Evolutionary conservation across 176 grass and related monocot genomes (phyloP).

Genomic region (Elaeis guineensis): DNA sequence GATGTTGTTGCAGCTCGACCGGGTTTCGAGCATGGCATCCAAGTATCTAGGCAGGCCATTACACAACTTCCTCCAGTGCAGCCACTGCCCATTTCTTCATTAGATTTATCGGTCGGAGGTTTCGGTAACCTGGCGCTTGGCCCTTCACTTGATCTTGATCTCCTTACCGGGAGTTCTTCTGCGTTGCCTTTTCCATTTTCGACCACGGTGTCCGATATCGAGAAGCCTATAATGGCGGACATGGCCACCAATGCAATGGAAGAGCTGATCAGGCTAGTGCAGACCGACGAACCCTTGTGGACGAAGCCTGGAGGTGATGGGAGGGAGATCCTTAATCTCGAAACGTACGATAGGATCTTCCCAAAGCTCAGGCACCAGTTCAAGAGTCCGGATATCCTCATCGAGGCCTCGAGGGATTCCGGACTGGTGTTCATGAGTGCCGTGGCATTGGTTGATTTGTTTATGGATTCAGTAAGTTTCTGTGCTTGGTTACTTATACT

Average conservation of each 20-base stretch:
- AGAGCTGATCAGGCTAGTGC: constrained; percentile 71
- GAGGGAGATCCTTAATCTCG: constrained; percentile 36
- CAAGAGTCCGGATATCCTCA: constrained; percentile 34
- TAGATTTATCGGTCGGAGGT: constrained; percentile 55
- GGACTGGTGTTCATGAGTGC: constrained; percentile 50
- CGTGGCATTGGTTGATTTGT: constrained; percentile 54
- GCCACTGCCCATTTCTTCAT: constrained; percentile 39
- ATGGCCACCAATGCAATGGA: constrained; percentile 63
- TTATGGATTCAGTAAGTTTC: constrained; percentile 71
- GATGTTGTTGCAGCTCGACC: constrained; percentile 55
- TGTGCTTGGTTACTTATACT: background rate
- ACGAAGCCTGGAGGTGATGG: constrained; percentile 32
- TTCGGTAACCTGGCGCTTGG: constrained; percentile 17
- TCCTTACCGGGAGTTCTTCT: constrained; percentile 34
- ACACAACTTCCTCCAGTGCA: constrained; percentile 59
- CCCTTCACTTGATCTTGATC: constrained; percentile 72
- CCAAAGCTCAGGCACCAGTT: constrained; percentile 45
- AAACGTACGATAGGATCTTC: constrained; percentile 71
- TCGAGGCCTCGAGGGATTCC: constrained; percentile 71
- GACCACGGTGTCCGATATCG: constrained; percentile 42
- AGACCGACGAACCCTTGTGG: constrained; percentile 68
- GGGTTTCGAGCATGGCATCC: constrained; percentile 64
- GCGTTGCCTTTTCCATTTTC: constrained; percentile 37
- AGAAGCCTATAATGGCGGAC: constrained; percentile 62
- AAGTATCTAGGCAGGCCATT: constrained; percentile 81